A percentile compares a stretch with the other conserved stretches of the same genome.
Conservation (phyloP, 2,329 filamentous ascomycete genomes). For the Beauveria pseudobassiana region DNA sequence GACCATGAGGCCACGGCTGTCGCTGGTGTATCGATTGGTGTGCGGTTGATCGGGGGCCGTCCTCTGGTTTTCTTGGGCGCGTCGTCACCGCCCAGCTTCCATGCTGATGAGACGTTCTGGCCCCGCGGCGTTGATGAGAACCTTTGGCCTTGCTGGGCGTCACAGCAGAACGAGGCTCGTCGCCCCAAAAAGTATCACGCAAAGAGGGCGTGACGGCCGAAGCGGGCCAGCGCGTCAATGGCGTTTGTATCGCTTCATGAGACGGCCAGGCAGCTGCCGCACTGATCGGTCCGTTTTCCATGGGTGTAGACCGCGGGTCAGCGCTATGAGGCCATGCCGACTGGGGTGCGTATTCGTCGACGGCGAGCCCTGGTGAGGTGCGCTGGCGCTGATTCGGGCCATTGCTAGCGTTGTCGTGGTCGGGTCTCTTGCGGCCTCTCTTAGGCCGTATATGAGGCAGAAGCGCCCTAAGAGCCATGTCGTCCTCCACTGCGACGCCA, state of each 20-base stretch:
- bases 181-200: conserved; percentile 42
- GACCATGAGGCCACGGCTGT: conserved; percentile 52
- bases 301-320: conserved; percentile 17
- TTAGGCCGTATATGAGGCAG: conserved; percentile 67
- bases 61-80: conserved; percentile 67
- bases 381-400: conserved; percentile 54
- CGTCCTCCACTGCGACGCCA: conserved; percentile 78
- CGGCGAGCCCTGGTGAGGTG: conserved; percentile 43
- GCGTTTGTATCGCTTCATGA: conserved; percentile 51
- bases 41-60: conserved; percentile 63
- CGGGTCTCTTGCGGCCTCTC: conserved; percentile 54
- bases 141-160: conserved; percentile 54
- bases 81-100: conserved; percentile 60
- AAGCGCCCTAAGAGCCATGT: conserved; percentile 77
- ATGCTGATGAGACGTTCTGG: conserved; percentile 83
- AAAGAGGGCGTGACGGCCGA: conserved; percentile 67
- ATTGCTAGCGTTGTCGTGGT: conserved; percentile 47
- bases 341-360: conserved; percentile 29
- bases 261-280: conserved; percentile 20
- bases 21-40: conserved; percentile 56
- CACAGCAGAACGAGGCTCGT: conserved; percentile 68
- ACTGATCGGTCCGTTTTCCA: conserved; percentile 28
- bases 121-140: conserved; percentile 55
- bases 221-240: conserved; percentile 63
- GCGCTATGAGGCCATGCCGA: conserved; percentile 13